phyloP scores from a whole-genome alignment of 1,139 yeast species.

The Yamadazyma aaseri region DNA sequence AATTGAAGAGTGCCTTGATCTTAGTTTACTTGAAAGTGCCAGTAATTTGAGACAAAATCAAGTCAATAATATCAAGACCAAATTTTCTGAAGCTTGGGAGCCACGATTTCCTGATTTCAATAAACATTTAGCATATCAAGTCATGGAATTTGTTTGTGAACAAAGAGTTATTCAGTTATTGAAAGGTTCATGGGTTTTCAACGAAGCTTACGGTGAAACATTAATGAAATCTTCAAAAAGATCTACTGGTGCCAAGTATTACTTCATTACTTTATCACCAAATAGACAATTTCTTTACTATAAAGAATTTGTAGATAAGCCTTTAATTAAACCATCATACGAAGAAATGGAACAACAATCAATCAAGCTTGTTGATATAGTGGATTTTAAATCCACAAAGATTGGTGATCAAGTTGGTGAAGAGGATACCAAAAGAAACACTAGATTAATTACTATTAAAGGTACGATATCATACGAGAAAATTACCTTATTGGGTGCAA shows the following conservation, averaged over 20 bases:
- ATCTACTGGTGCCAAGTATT: conserved; percentile 27
- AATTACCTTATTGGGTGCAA: conserved; percentile 47
- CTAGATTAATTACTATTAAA: conserved; percentile 47
- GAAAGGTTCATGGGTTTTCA: conserved; percentile 83
- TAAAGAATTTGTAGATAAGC: conserved; percentile 54
- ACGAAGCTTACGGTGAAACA: conserved; percentile 57
- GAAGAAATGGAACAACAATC: conserved; percentile 47
- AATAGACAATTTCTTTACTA: conserved; percentile 62
- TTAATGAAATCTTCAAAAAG: conserved; percentile 25
- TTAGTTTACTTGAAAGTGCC: conserved; percentile 44
- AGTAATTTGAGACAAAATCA: conserved; percentile 58
- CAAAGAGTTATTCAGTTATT: conserved; percentile 72
- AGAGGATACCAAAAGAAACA: conserved; percentile 34
- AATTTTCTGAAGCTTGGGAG: conserved; percentile 33
- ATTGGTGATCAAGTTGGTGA: conserved; percentile 44
- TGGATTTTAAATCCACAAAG: conserved; percentile 42
- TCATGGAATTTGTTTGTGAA: conserved; percentile 72
- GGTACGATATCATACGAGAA: conserved; percentile 58
- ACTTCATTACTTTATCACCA: conserved; percentile 69
- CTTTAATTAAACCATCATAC: conserved; percentile 52
- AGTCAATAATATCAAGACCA: conserved; percentile 40
- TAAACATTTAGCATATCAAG: conserved; percentile 54
- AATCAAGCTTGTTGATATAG: conserved; percentile 35
- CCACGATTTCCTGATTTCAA: conserved; percentile 48
- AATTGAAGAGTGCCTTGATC: conserved; percentile 46